Conservation (phyloP, 805 yeast genomes). For the Komagataella populi region DNA sequence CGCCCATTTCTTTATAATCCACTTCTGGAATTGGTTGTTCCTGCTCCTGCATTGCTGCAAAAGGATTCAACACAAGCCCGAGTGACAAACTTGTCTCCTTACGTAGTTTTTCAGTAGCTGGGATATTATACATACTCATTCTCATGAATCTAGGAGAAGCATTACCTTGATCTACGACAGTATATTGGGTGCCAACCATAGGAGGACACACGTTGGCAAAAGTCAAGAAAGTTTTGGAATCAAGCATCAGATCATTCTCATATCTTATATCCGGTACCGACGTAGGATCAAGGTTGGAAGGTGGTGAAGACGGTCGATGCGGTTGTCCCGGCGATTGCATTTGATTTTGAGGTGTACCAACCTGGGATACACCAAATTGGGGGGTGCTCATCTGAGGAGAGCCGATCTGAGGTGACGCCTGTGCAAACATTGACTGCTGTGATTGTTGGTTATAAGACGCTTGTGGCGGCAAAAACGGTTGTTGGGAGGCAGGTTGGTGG, state of each 20-base stretch:
- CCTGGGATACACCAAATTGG: not conserved
- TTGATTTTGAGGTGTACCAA: not conserved
- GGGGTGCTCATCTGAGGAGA: not conserved
- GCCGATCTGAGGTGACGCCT: not conserved
- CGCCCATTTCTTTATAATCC: slow-evolving; percentile 39
- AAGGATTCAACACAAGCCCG: slow-evolving; percentile 73
- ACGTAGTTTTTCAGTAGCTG: slow-evolving; percentile 58
- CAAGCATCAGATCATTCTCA: slow-evolving; percentile 18
- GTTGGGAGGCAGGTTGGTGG: not conserved
- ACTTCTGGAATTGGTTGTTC: slow-evolving; percentile 53
- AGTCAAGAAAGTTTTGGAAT: slow-evolving; percentile 43
- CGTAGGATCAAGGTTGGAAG: slow-evolving; percentile 10
- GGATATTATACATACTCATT: slow-evolving; percentile 71
- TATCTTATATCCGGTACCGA: slow-evolving; percentile 22
- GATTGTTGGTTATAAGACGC: not conserved
- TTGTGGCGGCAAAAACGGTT: not conserved
- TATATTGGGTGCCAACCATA: slow-evolving; percentile 56
- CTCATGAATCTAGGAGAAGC: slow-evolving; percentile 73
- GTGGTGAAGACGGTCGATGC: not conserved
- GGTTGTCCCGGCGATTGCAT: not conserved
- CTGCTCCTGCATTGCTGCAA: slow-evolving; percentile 46
- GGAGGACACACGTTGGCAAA: slow-evolving; percentile 78
- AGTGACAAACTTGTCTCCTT: slow-evolving; percentile 64
- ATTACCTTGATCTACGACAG: slow-evolving; percentile 69
- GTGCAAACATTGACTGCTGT: not conserved